A percentile compares a stretch with the other conserved stretches of the same genome.
Evolutionary conservation across 2,329 filamentous ascomycete genomes (phyloP).

Genomic region (Trichothecium sympodiale): DNA sequence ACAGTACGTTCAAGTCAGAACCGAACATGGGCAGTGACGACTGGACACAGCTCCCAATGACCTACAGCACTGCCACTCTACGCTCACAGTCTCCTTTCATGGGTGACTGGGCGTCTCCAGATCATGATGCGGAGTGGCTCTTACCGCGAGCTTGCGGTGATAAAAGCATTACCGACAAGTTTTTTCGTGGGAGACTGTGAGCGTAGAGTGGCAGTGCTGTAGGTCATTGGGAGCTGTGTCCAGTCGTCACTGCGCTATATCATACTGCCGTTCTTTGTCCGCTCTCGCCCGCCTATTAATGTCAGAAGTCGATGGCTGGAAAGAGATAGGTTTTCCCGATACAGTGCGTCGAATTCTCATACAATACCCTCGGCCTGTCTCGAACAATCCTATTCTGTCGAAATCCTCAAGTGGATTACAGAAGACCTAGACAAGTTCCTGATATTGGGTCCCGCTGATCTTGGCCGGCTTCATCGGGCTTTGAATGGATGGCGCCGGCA

Average conservation of each 20-base stretch:
- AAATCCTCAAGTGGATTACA: no score
- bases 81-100: constrained; percentile 37
- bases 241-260: constrained; percentile 40
- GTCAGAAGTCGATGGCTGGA: no score
- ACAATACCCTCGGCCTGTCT: no score
- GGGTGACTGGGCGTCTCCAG: constrained; percentile 33
- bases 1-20: constrained; percentile 12
- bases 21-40: constrained; percentile 29
- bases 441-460: no score
- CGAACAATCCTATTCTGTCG: no score
- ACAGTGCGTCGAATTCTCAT: no score
- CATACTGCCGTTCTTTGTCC: no score
- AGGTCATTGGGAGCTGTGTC: constrained; percentile 41
- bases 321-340: no score
- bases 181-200: constrained; percentile 41
- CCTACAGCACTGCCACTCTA: constrained; percentile 29
- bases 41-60: constrained; percentile 44
- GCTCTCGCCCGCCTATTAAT: no score
- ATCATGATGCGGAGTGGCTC: constrained; percentile 47
- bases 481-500: no score
- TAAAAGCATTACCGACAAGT: constrained; percentile 52
- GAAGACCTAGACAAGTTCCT: no score
- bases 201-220: constrained; percentile 30
- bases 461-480: no score
- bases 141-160: constrained; percentile 57